These are phyloP conservation scores for Blastomyces percursus DNA, from an alignment of 2,329 filamentous ascomycete species.

Conservation along the genomic window DNA sequence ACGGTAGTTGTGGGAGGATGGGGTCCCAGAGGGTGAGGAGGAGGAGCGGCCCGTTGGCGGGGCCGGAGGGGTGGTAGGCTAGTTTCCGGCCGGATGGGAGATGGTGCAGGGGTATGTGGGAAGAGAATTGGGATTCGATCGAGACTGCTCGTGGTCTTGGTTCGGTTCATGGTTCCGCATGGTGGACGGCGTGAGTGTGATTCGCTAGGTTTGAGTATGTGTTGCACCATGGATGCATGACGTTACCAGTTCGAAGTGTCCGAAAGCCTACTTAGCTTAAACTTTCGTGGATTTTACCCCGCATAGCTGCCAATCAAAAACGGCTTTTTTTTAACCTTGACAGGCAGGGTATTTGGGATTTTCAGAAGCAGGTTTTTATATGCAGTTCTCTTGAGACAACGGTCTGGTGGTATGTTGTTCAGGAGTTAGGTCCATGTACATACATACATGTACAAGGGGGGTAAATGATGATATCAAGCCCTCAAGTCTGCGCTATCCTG, in stretches of 20 bases:
- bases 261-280: not conserved
- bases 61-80: slow-evolving; percentile 13
- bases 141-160: not conserved
- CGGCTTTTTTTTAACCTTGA: not conserved
- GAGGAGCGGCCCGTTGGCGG: slow-evolving; percentile 20
- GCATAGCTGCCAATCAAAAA: not conserved
- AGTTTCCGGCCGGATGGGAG: slow-evolving; percentile 13
- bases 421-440: too few species aligned
- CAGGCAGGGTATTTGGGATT: not conserved
- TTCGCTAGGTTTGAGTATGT: too few species aligned
- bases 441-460: too few species aligned
- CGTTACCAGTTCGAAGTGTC: not conserved
- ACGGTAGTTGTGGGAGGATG: slow-evolving; percentile 31
- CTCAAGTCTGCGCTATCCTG: too few species aligned
- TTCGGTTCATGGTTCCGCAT: not conserved
- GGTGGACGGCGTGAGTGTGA: not conserved
- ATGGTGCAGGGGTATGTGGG: slow-evolving; percentile 1
- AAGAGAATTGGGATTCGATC: not conserved
- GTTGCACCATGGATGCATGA: not conserved
- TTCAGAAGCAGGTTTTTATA: not conserved
- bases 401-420: not conserved
- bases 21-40: slow-evolving; percentile 33
- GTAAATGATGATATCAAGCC: not conserved
- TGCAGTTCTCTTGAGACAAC: not conserved
- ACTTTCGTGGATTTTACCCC: not conserved